These are phyloP conservation scores for Suillus ampliporus DNA, from an alignment of 768 basidiomycete genomes.

Conservation along the genomic window DNA sequence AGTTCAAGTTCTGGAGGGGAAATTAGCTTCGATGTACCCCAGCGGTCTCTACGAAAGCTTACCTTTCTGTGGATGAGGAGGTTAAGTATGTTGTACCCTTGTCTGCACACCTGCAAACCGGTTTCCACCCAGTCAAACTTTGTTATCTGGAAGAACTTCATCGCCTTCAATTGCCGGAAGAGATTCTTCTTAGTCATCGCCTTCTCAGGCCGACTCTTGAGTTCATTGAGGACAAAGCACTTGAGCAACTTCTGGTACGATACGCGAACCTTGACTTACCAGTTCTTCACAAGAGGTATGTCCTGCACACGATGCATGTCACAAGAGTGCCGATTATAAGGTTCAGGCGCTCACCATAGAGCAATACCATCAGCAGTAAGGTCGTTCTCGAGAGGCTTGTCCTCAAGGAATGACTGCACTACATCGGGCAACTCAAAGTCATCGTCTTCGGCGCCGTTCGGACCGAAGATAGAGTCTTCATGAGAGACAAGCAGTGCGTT, in stretches of 20 bases:
- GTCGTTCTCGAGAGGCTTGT: constrained; percentile 84
- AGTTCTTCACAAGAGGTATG: constrained; percentile 94
- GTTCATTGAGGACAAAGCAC: constrained; percentile 93
- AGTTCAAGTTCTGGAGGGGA: constrained; percentile 75
- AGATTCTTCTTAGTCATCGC: constrained; percentile 98
- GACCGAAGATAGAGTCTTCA: constrained; percentile 92
- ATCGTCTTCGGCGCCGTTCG: constrained; percentile 83
- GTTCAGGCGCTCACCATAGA: constrained; percentile 98
- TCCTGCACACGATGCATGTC: constrained; percentile 95
- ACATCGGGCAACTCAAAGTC: constrained; percentile 85
- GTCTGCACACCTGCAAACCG: constrained; percentile 96
- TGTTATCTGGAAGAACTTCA: constrained; percentile 99
- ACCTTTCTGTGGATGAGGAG: constrained; percentile 98
- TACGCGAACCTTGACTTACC: constrained; percentile 99
- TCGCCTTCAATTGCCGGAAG: constrained; percentile 95
- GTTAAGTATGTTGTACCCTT: constrained; percentile 99
- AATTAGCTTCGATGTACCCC: constrained; percentile 1
- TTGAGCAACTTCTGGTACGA: constrained; percentile 99
- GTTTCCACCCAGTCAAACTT: constrained; percentile 99
- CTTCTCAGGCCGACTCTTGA: too few relatives aligned
- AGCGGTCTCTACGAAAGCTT: constrained; percentile 11
- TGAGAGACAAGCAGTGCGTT: constrained; percentile 83
- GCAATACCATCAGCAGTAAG: constrained; percentile 96
- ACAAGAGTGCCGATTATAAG: constrained; percentile 91
- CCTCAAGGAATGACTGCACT: constrained; percentile 79